A percentile compares a stretch with the other conserved stretches of the same genome.
Evolutionary conservation across 2,329 filamentous ascomycete genomes (phyloP).

Genomic region (Fusarium compactum): DNA sequence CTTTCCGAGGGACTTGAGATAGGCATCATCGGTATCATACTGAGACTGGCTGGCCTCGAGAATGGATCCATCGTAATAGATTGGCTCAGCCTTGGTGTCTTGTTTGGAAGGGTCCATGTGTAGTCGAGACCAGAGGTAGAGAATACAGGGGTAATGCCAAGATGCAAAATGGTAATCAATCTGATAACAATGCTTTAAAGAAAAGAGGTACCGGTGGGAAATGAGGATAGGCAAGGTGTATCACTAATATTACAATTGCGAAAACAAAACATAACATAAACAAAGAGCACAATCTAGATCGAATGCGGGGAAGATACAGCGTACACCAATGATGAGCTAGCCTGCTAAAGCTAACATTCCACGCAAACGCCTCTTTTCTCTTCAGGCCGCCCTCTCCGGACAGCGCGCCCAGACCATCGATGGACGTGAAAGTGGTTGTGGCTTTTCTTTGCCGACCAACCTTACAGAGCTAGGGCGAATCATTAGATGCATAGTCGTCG

Average conservation of each 20-base stretch:
- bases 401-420: not conserved
- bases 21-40: slow-evolving; percentile 3
- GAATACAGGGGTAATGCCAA: not conserved
- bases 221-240: not conserved
- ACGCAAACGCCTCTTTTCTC: not conserved
- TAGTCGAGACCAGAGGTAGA: not conserved
- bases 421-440: accelerated
- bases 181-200: not conserved
- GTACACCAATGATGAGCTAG: not conserved
- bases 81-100: not conserved
- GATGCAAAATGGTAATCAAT: not conserved
- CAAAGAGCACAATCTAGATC: not conserved
- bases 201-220: not conserved
- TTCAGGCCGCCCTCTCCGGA: not conserved
- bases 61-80: slow-evolving; percentile 2
- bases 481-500: accelerated
- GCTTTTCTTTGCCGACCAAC: too few relatives aligned
- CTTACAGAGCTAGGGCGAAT: not conserved
- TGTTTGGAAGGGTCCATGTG: not conserved
- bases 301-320: slow-evolving; percentile 5
- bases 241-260: not conserved
- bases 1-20: slow-evolving; percentile 20
- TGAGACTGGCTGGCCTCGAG: not conserved
- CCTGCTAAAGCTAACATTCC: not conserved
- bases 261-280: not conserved